Percentiles rank a stretch among this genome's conserved stretches.
These are phyloP conservation scores for Aspergillus eucalypticola DNA, from an alignment of 2,329 filamentous ascomycete species.

Conservation along the genomic window DNA sequence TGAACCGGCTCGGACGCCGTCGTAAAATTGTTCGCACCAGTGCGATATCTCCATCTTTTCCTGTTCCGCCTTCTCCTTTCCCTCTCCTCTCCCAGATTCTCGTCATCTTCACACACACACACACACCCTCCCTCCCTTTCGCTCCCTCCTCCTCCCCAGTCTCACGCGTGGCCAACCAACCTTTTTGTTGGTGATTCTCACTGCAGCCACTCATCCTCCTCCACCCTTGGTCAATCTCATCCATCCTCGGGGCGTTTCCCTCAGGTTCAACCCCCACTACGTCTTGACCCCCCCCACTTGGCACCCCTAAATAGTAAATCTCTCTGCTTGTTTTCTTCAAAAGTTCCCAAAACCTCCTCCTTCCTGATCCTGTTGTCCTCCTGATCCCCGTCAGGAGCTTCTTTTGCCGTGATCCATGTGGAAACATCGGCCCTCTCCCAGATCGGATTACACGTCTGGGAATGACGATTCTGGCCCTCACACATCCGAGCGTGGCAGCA, in stretches of 20 bases:
- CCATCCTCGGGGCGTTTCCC: background rate
- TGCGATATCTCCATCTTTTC: constrained; percentile 19
- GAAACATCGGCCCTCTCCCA: constrained; percentile 44
- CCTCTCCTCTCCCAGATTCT: constrained; percentile 2
- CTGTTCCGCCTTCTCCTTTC: constrained; percentile 11
- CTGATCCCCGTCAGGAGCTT: constrained; percentile 19
- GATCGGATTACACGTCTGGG: constrained; percentile 42
- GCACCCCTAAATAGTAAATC: constrained; percentile 17
- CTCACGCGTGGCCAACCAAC: background rate
- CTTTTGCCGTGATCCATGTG: constrained; percentile 35
- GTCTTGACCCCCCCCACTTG: constrained; percentile 12
- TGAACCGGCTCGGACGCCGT: constrained; percentile 20
- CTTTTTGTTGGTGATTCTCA: background rate
- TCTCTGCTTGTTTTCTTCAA: constrained; percentile 7
- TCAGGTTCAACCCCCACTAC: constrained; percentile 13
- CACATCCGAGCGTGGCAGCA: constrained; percentile 36
- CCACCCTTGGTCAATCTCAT: constrained; percentile 3
- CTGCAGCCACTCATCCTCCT: background rate
- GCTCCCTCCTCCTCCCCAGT: background rate
- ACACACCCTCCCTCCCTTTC: background rate
- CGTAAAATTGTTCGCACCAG: constrained; percentile 23
- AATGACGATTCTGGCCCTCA: constrained; percentile 35
- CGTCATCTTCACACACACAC: background rate
- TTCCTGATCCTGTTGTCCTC: constrained; percentile 20
- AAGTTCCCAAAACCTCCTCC: background rate